A percentile compares a stretch with the other conserved stretches of the same genome.
Conservation (phyloP, 2,329 filamentous ascomycete genomes). For the Zasmidium angulare region DNA sequence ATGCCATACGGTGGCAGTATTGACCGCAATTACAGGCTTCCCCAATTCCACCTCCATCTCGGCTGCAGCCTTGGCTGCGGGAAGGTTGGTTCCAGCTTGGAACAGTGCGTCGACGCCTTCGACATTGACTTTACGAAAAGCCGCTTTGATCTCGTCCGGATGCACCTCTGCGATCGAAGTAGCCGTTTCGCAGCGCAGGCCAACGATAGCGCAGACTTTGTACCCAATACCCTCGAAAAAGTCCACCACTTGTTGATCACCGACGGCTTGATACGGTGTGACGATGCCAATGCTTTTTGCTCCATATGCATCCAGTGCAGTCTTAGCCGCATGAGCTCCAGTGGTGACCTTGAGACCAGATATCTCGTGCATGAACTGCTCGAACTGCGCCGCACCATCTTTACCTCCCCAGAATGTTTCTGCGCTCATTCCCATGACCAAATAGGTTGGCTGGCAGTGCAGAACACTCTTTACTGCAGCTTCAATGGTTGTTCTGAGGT, state of each 20-base stretch:
- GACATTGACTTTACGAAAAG: conserved; percentile 10
- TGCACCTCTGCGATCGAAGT: conserved; percentile 12
- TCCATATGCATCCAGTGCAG: conserved; percentile 10
- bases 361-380: conserved; percentile 12
- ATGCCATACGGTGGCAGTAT: conserved; percentile 14
- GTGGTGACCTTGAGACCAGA: conserved; percentile 13
- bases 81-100: conserved; percentile 13
- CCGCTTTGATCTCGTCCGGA: conserved; percentile 10
- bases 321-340: conserved; percentile 11
- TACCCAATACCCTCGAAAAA: conserved; percentile 11
- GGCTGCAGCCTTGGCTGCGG: conserved; percentile 9
- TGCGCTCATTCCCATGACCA: conserved; percentile 15
- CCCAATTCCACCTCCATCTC: conserved; percentile 13
- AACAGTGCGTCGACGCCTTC: conserved; percentile 11
- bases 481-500: conserved; percentile 8
- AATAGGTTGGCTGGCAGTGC: conserved; percentile 8
- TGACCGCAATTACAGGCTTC: conserved; percentile 14
- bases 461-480: conserved; percentile 11
- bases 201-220: conserved; percentile 6
- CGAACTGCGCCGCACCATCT: conserved; percentile 10
- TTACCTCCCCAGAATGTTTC: conserved; percentile 17
- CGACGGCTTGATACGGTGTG: conserved; percentile 13
- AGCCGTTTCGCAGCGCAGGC: conserved; percentile 10
- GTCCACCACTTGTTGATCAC: conserved; percentile 14
- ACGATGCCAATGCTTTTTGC: conserved; percentile 15